These are phyloP conservation scores for Nidula microcarpa DNA, from an alignment of 768 basidiomycete species.

Conservation along the genomic window DNA sequence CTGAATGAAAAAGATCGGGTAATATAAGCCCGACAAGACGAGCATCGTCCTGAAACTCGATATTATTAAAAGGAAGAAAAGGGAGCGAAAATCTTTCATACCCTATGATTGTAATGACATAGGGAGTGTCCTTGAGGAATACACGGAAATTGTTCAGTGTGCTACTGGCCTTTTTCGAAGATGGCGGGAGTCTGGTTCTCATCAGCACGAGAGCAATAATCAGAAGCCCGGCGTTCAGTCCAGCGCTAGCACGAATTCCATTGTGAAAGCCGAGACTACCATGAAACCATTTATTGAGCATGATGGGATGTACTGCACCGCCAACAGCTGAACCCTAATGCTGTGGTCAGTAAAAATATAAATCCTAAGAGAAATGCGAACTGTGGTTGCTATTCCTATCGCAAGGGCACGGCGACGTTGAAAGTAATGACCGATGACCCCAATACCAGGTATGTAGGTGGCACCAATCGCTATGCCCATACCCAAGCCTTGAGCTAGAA, in stretches of 20 bases:
- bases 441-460: constrained; percentile 14
- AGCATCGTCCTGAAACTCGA: constrained; percentile 1
- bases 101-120: constrained; percentile 1
- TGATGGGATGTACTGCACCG: background rate
- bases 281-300: constrained; percentile 2
- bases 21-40: constrained; percentile 17
- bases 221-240: background rate
- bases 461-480: constrained; percentile 32
- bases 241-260: constrained; percentile 1
- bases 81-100: background rate
- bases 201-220: background rate
- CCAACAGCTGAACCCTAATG: background rate
- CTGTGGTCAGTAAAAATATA: too few species aligned
- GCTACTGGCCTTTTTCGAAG: background rate
- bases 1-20: constrained; percentile 35
- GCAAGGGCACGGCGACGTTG: constrained; percentile 41
- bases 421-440: constrained; percentile 53
- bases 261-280: constrained; percentile 2
- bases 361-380: constrained; percentile 1
- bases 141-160: background rate
- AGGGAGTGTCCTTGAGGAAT: background rate
- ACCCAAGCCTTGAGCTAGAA: constrained; percentile 43
- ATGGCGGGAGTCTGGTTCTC: constrained; percentile 1
- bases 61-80: background rate
- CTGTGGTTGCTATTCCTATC: constrained; percentile 42